Percentiles rank a stretch among this genome's conserved stretches.
These are phyloP conservation scores for Neospermospora avenae DNA, from an alignment of 2,329 filamentous ascomycete genomes.

Conservation along the genomic window DNA sequence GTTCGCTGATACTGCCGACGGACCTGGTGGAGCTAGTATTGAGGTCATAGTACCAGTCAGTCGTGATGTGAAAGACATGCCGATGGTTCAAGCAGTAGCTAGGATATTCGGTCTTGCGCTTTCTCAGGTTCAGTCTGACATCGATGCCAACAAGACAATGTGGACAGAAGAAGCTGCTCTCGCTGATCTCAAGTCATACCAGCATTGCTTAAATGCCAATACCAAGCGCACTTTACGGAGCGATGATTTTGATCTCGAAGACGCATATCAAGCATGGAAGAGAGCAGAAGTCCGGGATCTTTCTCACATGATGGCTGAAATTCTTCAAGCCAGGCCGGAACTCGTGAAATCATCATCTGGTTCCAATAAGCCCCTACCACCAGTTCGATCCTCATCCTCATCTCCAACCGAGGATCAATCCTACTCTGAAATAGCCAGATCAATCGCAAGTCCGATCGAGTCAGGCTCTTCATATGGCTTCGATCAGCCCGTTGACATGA, in stretches of 20 bases:
- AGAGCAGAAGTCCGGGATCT: conserved; percentile 83
- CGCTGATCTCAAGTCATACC: conserved; percentile 89
- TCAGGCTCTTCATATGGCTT: conserved; percentile 40
- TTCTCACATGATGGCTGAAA: conserved; percentile 89
- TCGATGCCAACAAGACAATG: conserved; percentile 72
- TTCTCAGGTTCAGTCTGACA: conserved; percentile 79
- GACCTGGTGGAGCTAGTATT: conserved; percentile 60
- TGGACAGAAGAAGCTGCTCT: conserved; percentile 94
- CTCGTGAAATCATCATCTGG: conserved; percentile 59
- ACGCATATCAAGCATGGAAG: conserved; percentile 87
- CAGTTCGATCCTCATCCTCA: conserved; percentile 50
- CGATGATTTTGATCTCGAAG: conserved; percentile 87
- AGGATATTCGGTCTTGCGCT: conserved; percentile 79
- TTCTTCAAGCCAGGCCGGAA: conserved; percentile 81
- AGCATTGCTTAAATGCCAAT: conserved; percentile 79
- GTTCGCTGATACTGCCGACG: conserved; percentile 57
- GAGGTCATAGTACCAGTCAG: conserved; percentile 81
- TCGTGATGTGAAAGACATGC: conserved; percentile 97
- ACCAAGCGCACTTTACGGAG: conserved; percentile 71
- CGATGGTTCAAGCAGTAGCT: conserved; percentile 81
- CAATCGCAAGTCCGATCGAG: conserved; percentile 46
- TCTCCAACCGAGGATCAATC: conserved; percentile 40
- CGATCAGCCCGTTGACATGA: conserved; percentile 36
- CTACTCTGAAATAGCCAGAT: conserved; percentile 51
- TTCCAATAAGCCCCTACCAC: conserved; percentile 56